phyloP scores from a whole-genome alignment of 106 monocot species.

The Acanthochlamys bracteata region DNA sequence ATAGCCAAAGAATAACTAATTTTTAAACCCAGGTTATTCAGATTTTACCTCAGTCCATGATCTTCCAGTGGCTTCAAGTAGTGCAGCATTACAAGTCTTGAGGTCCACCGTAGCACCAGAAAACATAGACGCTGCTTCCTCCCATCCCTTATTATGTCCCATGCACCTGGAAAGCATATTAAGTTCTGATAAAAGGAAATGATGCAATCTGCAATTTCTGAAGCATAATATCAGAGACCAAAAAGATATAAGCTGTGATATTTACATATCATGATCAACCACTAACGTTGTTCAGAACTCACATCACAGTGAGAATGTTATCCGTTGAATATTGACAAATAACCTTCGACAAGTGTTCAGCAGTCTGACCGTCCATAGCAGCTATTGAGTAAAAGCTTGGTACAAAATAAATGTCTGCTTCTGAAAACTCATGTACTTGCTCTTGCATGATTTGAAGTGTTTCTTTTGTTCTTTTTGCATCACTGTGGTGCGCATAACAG shows the following conservation, averaged over 20 bases:
- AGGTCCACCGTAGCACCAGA: conserved; percentile 66
- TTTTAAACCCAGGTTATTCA: too few relatives aligned
- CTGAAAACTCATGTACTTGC: conserved; percentile 37
- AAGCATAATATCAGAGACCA: too few relatives aligned
- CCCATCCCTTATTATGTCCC: conserved; percentile 99
- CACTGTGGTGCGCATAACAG: conserved; percentile 26
- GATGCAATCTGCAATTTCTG: too few relatives aligned
- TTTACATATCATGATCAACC: not conserved
- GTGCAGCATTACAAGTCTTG: conserved; percentile 88
- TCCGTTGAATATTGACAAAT: conserved; percentile 69
- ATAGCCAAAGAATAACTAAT: too few relatives aligned
- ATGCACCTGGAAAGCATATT: conserved; percentile 62
- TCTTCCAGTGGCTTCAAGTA: conserved; percentile 76
- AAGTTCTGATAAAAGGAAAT: not conserved
- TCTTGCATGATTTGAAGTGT: conserved; percentile 81
- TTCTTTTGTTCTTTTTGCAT: conserved; percentile 86
- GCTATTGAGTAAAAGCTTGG: conserved; percentile 97
- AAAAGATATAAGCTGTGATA: not conserved
- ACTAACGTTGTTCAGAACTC: conserved; percentile 10
- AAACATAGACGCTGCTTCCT: conserved; percentile 94
- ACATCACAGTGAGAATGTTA: conserved; percentile 86
- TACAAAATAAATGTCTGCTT: conserved; percentile 73
- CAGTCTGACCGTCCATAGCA: conserved; percentile 97
- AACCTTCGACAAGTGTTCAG: conserved; percentile 80
- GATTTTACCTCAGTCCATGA: conserved; percentile 83